Base-by-base conservation (phyloP, 2,329 filamentous ascomycete genomes). In the Nemania diffusa region DNA sequence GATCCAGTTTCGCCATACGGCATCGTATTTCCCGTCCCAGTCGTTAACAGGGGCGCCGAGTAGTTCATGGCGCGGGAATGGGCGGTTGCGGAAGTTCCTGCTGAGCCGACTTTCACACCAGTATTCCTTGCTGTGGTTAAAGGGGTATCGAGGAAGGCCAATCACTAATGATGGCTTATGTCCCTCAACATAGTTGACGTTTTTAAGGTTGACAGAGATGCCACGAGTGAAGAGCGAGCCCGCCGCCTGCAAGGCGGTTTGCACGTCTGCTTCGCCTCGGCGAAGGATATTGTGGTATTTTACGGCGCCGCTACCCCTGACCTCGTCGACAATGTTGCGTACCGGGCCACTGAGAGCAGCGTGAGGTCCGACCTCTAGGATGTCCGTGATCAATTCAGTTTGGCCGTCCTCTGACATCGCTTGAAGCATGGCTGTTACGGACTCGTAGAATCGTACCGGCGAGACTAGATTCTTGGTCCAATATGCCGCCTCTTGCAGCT, bases 331-430 rank as follows among this genome's bases (percentile, higher is more conserved):
- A 20, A 64, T 63, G 40, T 55, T 62, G n/a, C 59, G 52, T 1
- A 67, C 15, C 1, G 66, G 68, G 7, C 74, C 77, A 50, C 79
- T 78, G 6, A 81, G 73, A 6, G 80, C 79, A 27, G 79, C 73
- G 69, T 74, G 72, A n/a, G 72, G 72, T 0, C 72, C 72, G 11
- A 73, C 46, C 59, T 73, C 71, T 1, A 74, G 20, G n/a, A 68
- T 17, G 37, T 64, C 64, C 6, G 64, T 70, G 17, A 67, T 24
- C n/a, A 53, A 3, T 17, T 48, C 13, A 7, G 22, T 1, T 17
- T 52, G 20, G 15, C 44, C 20, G 24, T 52, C 22, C 13, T 32
- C 52, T 8, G 29, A 26, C 3, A 29, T 20, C 5, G 44, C 27
- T 40, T 62, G 22, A n/a, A 65, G 24, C 44, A 69, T 58, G 13